phyloP scores from a whole-genome alignment of 495 filamentous ascomycete genomes.

The Xylaria sp. region DNA sequence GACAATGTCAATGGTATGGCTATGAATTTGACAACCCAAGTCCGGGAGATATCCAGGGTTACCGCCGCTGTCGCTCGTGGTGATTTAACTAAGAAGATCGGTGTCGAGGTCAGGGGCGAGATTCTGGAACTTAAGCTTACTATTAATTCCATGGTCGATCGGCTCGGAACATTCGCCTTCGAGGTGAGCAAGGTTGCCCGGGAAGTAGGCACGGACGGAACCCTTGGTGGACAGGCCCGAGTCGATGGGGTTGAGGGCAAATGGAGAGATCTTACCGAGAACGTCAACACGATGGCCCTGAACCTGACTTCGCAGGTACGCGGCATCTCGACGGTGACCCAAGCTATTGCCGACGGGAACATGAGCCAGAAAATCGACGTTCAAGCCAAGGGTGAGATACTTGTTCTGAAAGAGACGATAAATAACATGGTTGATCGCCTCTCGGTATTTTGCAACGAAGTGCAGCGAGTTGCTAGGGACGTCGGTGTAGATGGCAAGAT shows the following conservation, averaged over 20 bases:
- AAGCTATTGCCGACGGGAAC: constrained; percentile 92
- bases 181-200: constrained; percentile 99
- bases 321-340: constrained; percentile 95
- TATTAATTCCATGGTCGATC: constrained; percentile 99
- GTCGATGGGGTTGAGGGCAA: constrained; percentile 98
- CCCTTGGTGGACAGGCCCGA: constrained; percentile 91
- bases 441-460: constrained; percentile 95
- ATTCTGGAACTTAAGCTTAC: constrained; percentile 95
- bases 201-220: constrained; percentile 98
- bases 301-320: constrained; percentile 91
- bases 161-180: constrained; percentile 93
- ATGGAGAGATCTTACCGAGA: constrained; percentile 98
- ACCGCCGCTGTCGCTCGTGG: constrained; percentile 96
- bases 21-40: constrained; percentile 97
- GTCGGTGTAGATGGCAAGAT: constrained; percentile 99
- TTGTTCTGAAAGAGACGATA: constrained; percentile 94
- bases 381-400: constrained; percentile 92
- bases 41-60: constrained; percentile 97
- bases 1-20: constrained; percentile 99
- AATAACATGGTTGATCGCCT: constrained; percentile 99
- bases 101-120: constrained; percentile 94
- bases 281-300: constrained; percentile 93
- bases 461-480: constrained; percentile 95
- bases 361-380: constrained; percentile 97
- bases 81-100: constrained; percentile 94